Evolutionary conservation across 164 flowering plant species (phyloP).

Genomic region (Brasenia schreberi): DNA sequence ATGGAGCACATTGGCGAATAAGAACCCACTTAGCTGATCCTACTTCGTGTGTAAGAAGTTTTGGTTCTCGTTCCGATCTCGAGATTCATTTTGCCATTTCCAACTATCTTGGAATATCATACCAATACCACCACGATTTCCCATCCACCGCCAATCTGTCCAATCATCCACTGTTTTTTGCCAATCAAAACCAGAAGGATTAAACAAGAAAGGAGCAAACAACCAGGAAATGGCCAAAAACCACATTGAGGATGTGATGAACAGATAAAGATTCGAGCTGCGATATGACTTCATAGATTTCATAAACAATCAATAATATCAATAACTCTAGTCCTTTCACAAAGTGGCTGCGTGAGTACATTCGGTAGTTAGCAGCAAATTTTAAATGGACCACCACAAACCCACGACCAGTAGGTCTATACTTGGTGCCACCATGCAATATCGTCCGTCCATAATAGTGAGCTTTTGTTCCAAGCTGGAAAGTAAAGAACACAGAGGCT

Average conservation of each 20-base stretch:
- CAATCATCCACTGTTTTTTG: slow-evolving; percentile 98
- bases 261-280: slow-evolving; percentile 55
- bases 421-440: slow-evolving; percentile 95
- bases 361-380: slow-evolving; percentile 82
- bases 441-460: slow-evolving; percentile 93
- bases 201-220: slow-evolving; percentile 92
- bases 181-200: slow-evolving; percentile 99
- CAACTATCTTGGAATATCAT: slow-evolving; percentile 72
- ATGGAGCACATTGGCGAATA: too few relatives aligned
- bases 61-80: too few relatives aligned
- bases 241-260: slow-evolving; percentile 93
- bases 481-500: slow-evolving; percentile 95
- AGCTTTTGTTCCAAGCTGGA: slow-evolving; percentile 93
- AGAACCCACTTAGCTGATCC: too few relatives aligned
- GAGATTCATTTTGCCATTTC: slow-evolving; percentile 98
- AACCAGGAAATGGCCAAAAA: slow-evolving; percentile 91
- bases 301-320: slow-evolving; percentile 57
- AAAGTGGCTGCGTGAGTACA: slow-evolving; percentile 92
- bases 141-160: slow-evolving; percentile 99
- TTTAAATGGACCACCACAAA: slow-evolving; percentile 94
- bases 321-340: slow-evolving; percentile 84
- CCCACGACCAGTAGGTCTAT: slow-evolving; percentile 91
- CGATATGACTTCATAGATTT: slow-evolving; percentile 68
- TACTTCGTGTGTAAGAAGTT: too few relatives aligned
- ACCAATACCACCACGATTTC: slow-evolving; percentile 95